Base-by-base conservation (phyloP, 176 grass and related monocot genomes). In the Guadua angustifolia region DNA sequence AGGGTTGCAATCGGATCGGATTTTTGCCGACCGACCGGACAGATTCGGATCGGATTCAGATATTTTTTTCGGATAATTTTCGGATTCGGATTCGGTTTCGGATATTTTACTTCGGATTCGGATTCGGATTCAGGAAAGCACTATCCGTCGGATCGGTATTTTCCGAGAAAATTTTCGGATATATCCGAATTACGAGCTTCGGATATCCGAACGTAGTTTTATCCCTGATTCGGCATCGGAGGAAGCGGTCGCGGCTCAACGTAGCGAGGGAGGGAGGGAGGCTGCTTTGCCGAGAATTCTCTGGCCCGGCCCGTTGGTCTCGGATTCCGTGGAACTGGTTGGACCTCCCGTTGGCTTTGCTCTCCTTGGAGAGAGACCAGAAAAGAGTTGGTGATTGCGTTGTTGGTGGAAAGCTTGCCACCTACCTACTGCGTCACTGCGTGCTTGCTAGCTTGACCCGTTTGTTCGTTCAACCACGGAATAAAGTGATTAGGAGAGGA, bases 301-400 rank as follows among this genome's bases (percentile, higher is more conserved):
- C 29, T 33, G 46, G 25, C 46, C 25, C n/a, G n/a, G n/a, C n/a
- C n/a, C n/a, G 52, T 4, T 60, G 74, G 21, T 53, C 51, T 57
- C 42, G 42, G 76, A 79, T 65, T 79, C 76, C 76, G n/a, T 21
- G 17, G 76, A 65, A 65, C 17, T 79, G 26, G n/a, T n/a, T n/a
- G n/a, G 76, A 79, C 76, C 76, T 79, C 76, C 59, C 43, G 7
- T n/a, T n/a, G n/a, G n/a, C n/a, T n/a, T 47, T 47, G 26, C 32
- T 2, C 8, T 53, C 36, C 71, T 51, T 19, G 7, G 45, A 51
- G 21, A 58, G 19, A 55, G 52, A 42, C 7, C 40, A 42, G 40
- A 21, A 0, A 24, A 4, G 56, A 11, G 11, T 62, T 6, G 25
- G 24, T 5, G 24, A 11, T 15, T 14, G 59, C 25, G 59, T 13